A percentile compares a stretch with the other conserved stretches of the same genome.
Evolutionary conservation across 1,284 basidiomycete species (phyloP).

Genomic region (Cutaneotrichosporon cyanovorans): DNA sequence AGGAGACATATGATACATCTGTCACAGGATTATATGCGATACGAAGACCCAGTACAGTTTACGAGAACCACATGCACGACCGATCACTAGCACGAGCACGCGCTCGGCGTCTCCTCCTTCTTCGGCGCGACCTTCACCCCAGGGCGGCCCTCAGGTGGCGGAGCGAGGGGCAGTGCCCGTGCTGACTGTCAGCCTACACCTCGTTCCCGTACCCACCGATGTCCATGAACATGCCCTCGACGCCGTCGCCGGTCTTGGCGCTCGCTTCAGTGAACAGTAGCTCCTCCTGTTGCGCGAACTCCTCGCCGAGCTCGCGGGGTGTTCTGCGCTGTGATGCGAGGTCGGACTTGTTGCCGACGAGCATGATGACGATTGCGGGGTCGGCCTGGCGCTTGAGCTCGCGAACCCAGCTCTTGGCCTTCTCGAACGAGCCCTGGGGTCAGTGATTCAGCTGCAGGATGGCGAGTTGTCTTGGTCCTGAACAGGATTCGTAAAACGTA

Average conservation of each 20-base stretch:
- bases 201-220: constrained; percentile 50
- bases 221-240: constrained; percentile 76
- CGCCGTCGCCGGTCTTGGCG: constrained; percentile 87
- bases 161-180: constrained; percentile 33
- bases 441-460: not conserved
- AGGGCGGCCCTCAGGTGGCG: constrained; percentile 11
- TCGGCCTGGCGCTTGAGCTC: constrained; percentile 96
- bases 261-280: constrained; percentile 94
- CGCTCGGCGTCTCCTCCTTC: constrained; percentile 1
- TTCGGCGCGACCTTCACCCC: constrained; percentile 33
- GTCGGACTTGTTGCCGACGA: constrained; percentile 94
- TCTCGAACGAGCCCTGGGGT: constrained; percentile 64
- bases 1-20: too few species aligned
- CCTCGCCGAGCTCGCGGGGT: constrained; percentile 74
- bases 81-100: not conserved
- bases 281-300: constrained; percentile 89
- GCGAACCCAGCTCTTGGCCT: constrained; percentile 92
- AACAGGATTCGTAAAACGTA: constrained; percentile 3
- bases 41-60: too few species aligned
- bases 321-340: constrained; percentile 65
- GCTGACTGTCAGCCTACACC: constrained; percentile 22
- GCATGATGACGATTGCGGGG: constrained; percentile 88
- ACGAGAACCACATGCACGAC: too few species aligned
- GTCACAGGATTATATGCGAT: not conserved
- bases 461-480: not conserved